Percentiles rank a stretch among this genome's conserved stretches.
These are phyloP conservation scores for Sarcodon aspratus DNA, from an alignment of 768 basidiomycete genomes.

Conservation along the genomic window DNA sequence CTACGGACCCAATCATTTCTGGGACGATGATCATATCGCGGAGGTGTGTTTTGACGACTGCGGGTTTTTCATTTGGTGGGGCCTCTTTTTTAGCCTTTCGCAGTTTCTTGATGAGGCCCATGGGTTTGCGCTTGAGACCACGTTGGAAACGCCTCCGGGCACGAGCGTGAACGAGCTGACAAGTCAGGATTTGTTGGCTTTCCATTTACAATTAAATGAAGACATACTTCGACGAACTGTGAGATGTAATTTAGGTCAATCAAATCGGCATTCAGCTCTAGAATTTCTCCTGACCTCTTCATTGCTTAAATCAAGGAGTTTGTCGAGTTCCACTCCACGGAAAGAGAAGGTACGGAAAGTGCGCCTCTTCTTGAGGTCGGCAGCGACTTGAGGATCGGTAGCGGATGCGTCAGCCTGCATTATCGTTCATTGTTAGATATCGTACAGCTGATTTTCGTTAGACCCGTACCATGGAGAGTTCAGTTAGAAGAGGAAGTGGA, in stretches of 20 bases:
- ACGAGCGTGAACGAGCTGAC: conserved; percentile 92
- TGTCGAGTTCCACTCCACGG: conserved; percentile 96
- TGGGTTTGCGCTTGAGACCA: conserved; percentile 95
- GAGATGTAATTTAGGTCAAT: conserved; percentile 2
- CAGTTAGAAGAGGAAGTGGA: too few relatives aligned
- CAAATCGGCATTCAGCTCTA: background rate
- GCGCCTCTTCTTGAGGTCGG: conserved; percentile 96
- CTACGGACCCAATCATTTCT: conserved; percentile 98
- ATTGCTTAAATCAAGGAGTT: conserved; percentile 92
- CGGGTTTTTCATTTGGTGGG: conserved; percentile 97
- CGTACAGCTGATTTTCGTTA: too few relatives aligned
- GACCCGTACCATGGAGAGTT: too few relatives aligned
- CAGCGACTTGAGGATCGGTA: conserved; percentile 89
- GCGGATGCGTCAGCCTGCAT: conserved; percentile 29
- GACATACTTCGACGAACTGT: conserved; percentile 71
- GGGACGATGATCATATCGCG: conserved; percentile 99
- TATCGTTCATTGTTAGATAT: too few relatives aligned
- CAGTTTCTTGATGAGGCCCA: conserved; percentile 99
- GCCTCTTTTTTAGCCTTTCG: conserved; percentile 99
- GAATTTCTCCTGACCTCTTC: conserved; percentile 64
- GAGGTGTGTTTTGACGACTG: conserved; percentile 97
- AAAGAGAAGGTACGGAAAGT: conserved; percentile 99
- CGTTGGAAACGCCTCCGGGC: conserved; percentile 98
- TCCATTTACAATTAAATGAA: background rate
- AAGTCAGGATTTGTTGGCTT: background rate